Conservation (phyloP, 176 grass and related monocot species). For the Raddia distichophylla region DNA sequence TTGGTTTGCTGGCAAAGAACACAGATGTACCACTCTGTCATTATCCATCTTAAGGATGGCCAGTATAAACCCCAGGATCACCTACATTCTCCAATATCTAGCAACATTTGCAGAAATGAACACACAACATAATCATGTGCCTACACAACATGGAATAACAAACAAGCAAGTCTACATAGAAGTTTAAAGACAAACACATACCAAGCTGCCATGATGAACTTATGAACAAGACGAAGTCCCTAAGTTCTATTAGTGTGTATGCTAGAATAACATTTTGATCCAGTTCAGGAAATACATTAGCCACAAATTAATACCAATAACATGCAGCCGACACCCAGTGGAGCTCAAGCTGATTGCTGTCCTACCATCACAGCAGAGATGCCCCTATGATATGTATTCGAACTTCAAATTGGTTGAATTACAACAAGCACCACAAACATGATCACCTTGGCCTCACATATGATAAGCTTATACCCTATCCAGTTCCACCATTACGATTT, state of each 20-base stretch:
- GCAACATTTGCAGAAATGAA: slow-evolving; percentile 13
- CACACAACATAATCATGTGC: not conserved
- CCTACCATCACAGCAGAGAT: not conserved
- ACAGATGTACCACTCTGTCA: not conserved
- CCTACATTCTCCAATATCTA: not conserved
- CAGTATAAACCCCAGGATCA: not conserved
- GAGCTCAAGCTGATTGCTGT: not conserved
- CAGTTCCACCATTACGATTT: not conserved
- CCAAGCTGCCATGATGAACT: not conserved
- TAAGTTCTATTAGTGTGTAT: not conserved
- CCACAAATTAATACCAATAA: slow-evolving; percentile 4
- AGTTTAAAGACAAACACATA: not conserved
- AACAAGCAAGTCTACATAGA: not conserved
- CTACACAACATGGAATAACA: not conserved
- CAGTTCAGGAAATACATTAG: not conserved
- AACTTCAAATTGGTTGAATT: not conserved
- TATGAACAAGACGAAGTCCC: not conserved
- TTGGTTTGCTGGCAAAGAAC: not conserved
- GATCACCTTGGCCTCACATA: not conserved
- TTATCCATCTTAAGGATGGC: not conserved
- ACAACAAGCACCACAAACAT: not conserved
- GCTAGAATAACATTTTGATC: not conserved
- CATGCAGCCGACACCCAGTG: not conserved
- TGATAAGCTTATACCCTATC: not conserved
- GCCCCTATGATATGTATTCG: not conserved